Conservation (phyloP, 345 rosid genomes). For the Lepidium africanum region DNA sequence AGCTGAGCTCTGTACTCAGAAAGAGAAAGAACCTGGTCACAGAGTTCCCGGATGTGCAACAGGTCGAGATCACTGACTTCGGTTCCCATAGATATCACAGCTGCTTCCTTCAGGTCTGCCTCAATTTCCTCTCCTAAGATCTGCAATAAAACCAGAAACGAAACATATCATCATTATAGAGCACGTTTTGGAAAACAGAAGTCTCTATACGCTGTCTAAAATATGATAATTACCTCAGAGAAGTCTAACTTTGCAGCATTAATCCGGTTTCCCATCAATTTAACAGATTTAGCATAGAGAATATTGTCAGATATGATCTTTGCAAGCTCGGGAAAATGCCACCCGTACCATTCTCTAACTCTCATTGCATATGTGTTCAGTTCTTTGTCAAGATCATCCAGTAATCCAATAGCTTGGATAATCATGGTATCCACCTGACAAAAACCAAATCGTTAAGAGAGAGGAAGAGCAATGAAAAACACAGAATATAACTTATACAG, state of each 20-base stretch:
- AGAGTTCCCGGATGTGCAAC: constrained; percentile 57
- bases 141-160: constrained; percentile 19
- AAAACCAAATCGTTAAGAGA: neutral
- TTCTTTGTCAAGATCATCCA: constrained; percentile 86
- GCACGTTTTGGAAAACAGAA: neutral
- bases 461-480: neutral
- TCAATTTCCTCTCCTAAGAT: constrained; percentile 51
- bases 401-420: constrained; percentile 79
- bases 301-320: constrained; percentile 75
- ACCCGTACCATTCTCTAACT: constrained; percentile 82
- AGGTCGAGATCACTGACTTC: constrained; percentile 76
- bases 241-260: constrained; percentile 72
- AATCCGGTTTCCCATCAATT: constrained; percentile 61
- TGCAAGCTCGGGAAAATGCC: constrained; percentile 93
- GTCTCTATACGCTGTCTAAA: neutral
- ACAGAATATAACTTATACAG: neutral
- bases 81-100: constrained; percentile 76
- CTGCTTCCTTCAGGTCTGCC: constrained; percentile 64
- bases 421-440: constrained; percentile 83
- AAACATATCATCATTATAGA: neutral
- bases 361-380: constrained; percentile 80
- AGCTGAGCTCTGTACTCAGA: constrained; percentile 74
- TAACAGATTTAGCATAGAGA: constrained; percentile 62
- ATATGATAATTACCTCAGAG: constrained; percentile 44
- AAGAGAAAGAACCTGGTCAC: constrained; percentile 65